Evolutionary conservation across 2,329 filamentous ascomycete genomes (phyloP), one percentile per base, ranked within the genome.

Genomic region (Xylaria sp.): DNA sequence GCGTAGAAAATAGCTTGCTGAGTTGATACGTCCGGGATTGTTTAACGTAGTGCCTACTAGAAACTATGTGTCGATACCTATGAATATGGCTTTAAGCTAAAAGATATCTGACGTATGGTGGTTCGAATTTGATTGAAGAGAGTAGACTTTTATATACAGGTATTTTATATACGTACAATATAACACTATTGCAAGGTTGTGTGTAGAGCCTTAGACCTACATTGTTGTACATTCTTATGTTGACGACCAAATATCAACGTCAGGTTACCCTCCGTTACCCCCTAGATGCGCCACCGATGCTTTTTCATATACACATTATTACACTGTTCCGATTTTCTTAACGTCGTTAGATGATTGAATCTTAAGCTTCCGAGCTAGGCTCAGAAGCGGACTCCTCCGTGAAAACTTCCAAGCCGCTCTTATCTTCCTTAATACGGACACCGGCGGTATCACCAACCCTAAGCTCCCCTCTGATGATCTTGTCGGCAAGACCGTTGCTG

Each of bases 401-500:
- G 19, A 72, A 74, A 24, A 92, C 84, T 47, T 87, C 84, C 62
- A 93, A 78, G 0, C 86, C 87, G 50, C 84, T 82, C 39, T 84
- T 85, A 68, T 89, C 88, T 12, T 88, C 86, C 61, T 88, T 90
- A 66, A 97, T 84, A 57, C 82, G 83, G 12, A 97, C 92, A 67
- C 85, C 85, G 4, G 92, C 95, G 2, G 82, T 86, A 75, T 97
- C 90, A 0, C 93, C 94, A 66, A 84, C 88, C 79, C 90, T 92
- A 68, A 98, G 81, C 79, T 93, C 84, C 21, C 96, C 96, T 63
- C 92, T 86, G 74, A 98, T 98, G 75, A 99, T 97, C 82, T 91
- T 92, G 77, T 97, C 94, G 0, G 96, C 96, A 47, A 98, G 85
- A 3, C 89, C 86, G 79, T 98, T 98, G 68, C 93, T 91, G 72